Evolutionary conservation across 192 early-diverging fungal genomes (phyloP).

Genomic region (Backusella tuberculispora): DNA sequence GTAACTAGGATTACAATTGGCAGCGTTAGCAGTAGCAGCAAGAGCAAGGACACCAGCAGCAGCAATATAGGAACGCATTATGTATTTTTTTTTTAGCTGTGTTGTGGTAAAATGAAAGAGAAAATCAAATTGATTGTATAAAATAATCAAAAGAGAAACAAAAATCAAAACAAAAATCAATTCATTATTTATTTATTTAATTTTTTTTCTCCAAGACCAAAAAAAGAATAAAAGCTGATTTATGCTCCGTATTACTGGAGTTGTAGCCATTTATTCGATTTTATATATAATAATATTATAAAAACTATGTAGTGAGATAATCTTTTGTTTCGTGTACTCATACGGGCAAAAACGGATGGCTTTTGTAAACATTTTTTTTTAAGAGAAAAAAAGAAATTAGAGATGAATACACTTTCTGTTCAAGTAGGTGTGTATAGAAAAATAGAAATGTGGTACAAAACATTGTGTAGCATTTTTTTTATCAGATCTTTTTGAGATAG

Average conservation of each 20-base stretch:
- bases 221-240: not conserved
- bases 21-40: constrained; percentile 28
- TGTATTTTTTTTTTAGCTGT: not conserved
- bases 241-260: not conserved
- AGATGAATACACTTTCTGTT: not conserved
- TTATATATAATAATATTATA: too few relatives aligned
- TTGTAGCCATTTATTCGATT: too few relatives aligned
- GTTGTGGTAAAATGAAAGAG: not conserved
- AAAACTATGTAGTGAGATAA: not conserved
- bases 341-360: not conserved
- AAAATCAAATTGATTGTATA: constrained; percentile 3
- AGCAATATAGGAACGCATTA: constrained; percentile 41
- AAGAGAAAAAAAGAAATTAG: too few relatives aligned
- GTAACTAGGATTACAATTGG: constrained; percentile 31
- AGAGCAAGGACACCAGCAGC: constrained; percentile 16
- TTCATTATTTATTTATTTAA: not conserved
- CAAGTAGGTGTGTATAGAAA: not conserved
- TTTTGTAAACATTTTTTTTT: not conserved
- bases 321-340: not conserved
- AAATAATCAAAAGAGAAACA: not conserved
- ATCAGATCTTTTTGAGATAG: not conserved
- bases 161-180: constrained; percentile 5
- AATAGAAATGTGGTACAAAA: not conserved
- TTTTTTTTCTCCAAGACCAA: not conserved
- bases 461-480: not conserved